These are phyloP conservation scores for Calonectria naviculata DNA, from an alignment of 2,329 filamentous ascomycete genomes.

Conservation along the genomic window DNA sequence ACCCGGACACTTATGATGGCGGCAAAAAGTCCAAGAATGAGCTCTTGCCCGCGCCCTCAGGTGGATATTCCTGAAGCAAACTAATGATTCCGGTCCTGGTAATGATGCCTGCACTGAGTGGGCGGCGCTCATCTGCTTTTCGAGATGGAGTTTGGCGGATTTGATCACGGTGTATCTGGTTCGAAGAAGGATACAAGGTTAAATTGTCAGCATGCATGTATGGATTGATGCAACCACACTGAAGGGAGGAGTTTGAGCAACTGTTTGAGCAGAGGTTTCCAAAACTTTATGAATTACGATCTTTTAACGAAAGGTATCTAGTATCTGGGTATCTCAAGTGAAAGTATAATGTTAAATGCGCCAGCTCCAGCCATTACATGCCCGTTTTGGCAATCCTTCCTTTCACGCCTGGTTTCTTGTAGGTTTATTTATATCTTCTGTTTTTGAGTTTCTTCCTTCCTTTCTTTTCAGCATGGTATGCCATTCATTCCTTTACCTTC, in stretches of 20 bases:
- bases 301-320: conserved; percentile 36
- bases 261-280: conserved; percentile 16
- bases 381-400: conserved; percentile 8
- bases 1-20: conserved; percentile 50
- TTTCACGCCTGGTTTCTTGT: background rate
- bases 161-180: background rate
- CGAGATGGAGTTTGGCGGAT: background rate
- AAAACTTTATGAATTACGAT: conserved; percentile 29
- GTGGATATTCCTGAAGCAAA: background rate
- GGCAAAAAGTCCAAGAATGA: conserved; percentile 7
- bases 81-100: background rate
- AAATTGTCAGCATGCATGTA: background rate
- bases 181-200: background rate
- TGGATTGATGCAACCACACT: background rate
- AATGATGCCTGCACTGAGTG: too few relatives aligned
- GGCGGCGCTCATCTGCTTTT: background rate
- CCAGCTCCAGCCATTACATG: conserved; percentile 34
- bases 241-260: background rate
- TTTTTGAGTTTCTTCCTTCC: background rate
- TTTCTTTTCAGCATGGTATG: background rate
- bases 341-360: conserved; percentile 34
- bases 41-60: background rate
- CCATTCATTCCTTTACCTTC: conserved; percentile 49
- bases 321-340: conserved; percentile 42
- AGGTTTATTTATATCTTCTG: background rate